Evolutionary conservation across 73 alveolate species (phyloP).

Genomic region (Loxodes magnus): DNA sequence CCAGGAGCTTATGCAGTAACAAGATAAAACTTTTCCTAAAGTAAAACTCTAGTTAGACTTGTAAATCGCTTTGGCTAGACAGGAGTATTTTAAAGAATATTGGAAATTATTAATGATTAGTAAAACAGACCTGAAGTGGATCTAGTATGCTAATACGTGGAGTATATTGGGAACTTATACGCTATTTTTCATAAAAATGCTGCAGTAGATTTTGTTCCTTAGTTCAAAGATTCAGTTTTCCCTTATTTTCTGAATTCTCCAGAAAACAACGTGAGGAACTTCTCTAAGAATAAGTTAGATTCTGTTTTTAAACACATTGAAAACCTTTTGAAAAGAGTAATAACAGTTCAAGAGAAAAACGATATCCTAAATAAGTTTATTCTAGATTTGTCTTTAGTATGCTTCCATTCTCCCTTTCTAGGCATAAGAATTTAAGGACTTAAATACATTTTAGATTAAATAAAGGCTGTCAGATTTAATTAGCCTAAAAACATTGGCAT

Average conservation of each 20-base stretch:
- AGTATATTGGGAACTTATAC: slow-evolving; percentile 32
- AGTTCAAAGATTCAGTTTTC: slow-evolving; percentile 37
- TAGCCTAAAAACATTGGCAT: slow-evolving; percentile 10
- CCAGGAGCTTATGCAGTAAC: slow-evolving; percentile 40
- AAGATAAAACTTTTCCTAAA: slow-evolving; percentile 36
- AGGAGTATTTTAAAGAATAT: slow-evolving; percentile 46
- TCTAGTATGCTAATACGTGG: slow-evolving; percentile 32
- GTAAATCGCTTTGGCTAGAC: slow-evolving; percentile 38
- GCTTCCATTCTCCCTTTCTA: slow-evolving; percentile 51
- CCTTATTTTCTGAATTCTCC: slow-evolving; percentile 35
- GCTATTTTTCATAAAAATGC: slow-evolving; percentile 42
- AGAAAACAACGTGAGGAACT: slow-evolving; percentile 45
- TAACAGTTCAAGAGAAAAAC: slow-evolving; percentile 21
- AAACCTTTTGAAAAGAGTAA: slow-evolving; percentile 37
- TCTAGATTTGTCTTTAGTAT: slow-evolving; percentile 42
- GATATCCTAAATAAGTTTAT: slow-evolving; percentile 33
- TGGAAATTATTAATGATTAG: slow-evolving; percentile 27
- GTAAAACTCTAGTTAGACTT: slow-evolving; percentile 32
- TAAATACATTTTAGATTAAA: slow-evolving; percentile 40
- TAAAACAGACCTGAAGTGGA: slow-evolving; percentile 37
- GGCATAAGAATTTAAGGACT: slow-evolving; percentile 75
- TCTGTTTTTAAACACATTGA: slow-evolving; percentile 28
- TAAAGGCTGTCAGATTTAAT: slow-evolving; percentile 24
- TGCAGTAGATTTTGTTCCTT: slow-evolving; percentile 23
- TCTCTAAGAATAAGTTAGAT: slow-evolving; percentile 52